phyloP scores from a whole-genome alignment of 768 basidiomycete species.

The Cyathus striatus region DNA sequence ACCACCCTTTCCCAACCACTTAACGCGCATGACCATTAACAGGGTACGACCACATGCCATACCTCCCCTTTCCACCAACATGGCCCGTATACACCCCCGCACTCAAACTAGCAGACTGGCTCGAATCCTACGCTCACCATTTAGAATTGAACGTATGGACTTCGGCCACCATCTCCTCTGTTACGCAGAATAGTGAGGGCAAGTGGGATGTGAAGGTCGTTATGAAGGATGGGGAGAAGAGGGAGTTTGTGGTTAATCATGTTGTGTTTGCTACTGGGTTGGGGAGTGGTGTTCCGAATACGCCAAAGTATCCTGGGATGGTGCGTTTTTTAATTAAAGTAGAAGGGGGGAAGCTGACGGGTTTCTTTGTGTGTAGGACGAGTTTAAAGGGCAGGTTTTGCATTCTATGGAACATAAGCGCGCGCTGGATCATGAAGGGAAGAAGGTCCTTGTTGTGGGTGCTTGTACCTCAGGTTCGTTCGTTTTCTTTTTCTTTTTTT shows the following conservation, averaged over 20 bases:
- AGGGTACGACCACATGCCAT: conserved; percentile 55
- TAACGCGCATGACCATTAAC: background rate
- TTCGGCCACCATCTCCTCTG: conserved; percentile 22
- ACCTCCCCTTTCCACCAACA: conserved; percentile 49
- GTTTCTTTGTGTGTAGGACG: background rate
- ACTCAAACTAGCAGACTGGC: conserved; percentile 59
- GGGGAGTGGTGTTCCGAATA: conserved; percentile 34
- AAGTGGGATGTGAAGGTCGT: background rate
- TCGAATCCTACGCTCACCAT: conserved; percentile 54
- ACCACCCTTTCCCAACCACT: background rate
- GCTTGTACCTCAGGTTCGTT: conserved; percentile 45
- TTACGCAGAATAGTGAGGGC: background rate
- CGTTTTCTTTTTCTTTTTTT: background rate
- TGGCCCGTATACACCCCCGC: conserved; percentile 53
- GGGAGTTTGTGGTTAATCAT: conserved; percentile 38
- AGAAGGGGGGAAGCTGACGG: background rate
- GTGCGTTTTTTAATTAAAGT: conserved; percentile 12
- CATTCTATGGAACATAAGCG: conserved; percentile 49
- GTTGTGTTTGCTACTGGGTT: conserved; percentile 53
- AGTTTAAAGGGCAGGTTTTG: conserved; percentile 33
- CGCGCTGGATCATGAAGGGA: conserved; percentile 44
- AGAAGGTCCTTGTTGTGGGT: conserved; percentile 51
- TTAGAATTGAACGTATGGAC: conserved; percentile 67
- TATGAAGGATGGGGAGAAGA: conserved; percentile 29
- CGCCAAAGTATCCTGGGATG: conserved; percentile 43